Evolutionary conservation across 441 rosid genomes (phyloP), one percentile per base, ranked within the genome.

Genomic region (Gossypium lobatum): DNA sequence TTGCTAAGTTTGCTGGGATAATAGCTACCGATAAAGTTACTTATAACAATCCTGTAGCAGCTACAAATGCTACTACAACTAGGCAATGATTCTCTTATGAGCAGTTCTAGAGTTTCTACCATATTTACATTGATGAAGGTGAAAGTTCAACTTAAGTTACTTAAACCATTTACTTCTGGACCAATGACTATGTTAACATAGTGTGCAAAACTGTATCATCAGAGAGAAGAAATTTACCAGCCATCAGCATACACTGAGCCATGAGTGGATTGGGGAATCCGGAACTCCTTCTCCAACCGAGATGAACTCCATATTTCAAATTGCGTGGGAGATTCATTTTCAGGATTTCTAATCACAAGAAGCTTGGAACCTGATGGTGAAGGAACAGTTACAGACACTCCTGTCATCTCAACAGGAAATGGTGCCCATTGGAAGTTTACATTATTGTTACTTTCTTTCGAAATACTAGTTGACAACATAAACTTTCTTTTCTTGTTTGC

Each of bases 281-380:
- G 90, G 77, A 91, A 88, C 80, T 93, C 98, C 64, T 90, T 90
- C 81, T 91, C 99, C 76, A 95, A 59, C 72, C 86, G 91, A 70
- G 84, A 88, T 10, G 88, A 85, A 76, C 81, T 80, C 99, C 99
- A 95, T 64, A 93, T 80, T 84, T 95, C 97, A 82, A 95, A 83
- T 63, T 79, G 87, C 10, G 88, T 85, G 23, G 98, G 91, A 84
- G 97, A 88, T 9, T 91, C 97, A 60, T 85, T 87, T 73, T 93
- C 95, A 60, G 97, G 84, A 77, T 95, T 95, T 59, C 91, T 81
- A 57, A 95, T 73, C 1, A 93, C 82, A 73, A 95, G 90, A 72
- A 95, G 89, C 88, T 88, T 93, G 53, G 88, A 79, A 55, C 98
- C 98, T 14, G 96, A 91, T 9, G 97, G 96, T 16, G 99, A 95